Base-by-base conservation (phyloP, 139 green algal species). In the Auxenochlorella pyrenoidosa region DNA sequence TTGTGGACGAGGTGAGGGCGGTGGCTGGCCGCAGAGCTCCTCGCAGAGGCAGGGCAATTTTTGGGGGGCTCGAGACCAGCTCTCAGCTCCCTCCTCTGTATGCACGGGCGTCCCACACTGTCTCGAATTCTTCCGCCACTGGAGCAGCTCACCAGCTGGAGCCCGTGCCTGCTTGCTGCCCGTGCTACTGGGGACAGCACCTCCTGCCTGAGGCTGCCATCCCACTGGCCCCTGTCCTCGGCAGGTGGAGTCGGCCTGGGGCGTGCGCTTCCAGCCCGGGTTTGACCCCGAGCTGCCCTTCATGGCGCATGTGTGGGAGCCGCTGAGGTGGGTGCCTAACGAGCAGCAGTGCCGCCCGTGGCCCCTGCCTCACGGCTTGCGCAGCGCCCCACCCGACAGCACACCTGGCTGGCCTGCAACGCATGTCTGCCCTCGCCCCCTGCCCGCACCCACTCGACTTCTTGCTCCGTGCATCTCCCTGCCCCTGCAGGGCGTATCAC, bases 231-330 rank as follows among this genome's bases (percentile, higher is more conserved):
- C 54, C 54, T 4, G 16, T 2, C 18, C 12, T 13, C 6, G 2
- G 15, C 70, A 76, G 43, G 79, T 92, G 15, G 82, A 93, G 83
- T 21, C 24, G 13, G 24, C 38, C 3, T 95, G 87, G 88, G 87
- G 87, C 22, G 82, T 92, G 16, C 44, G 58, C n/a, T 91, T 94
- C n/a, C 65, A 78, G 26, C 71, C 73, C 0, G 82, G 91, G 13
- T 54, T 75, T n/a, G 89, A 91, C 70, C 70, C 82, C 0, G 77
- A 75, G 28, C 75, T 94, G 41, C 77, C 22, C 38, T 93, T 90
- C 83, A 95, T 94, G 91, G 86, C 85, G 5, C 92, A 95, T 65
- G 36, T 84, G 28, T 79, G 59, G 63, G 88, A 91, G 71, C 82
- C 82, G 18, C 85, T 91, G 10, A 58, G 79, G 79, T 75, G 59